phyloP scores from a whole-genome alignment of 805 yeast species.

The Candida orba region DNA sequence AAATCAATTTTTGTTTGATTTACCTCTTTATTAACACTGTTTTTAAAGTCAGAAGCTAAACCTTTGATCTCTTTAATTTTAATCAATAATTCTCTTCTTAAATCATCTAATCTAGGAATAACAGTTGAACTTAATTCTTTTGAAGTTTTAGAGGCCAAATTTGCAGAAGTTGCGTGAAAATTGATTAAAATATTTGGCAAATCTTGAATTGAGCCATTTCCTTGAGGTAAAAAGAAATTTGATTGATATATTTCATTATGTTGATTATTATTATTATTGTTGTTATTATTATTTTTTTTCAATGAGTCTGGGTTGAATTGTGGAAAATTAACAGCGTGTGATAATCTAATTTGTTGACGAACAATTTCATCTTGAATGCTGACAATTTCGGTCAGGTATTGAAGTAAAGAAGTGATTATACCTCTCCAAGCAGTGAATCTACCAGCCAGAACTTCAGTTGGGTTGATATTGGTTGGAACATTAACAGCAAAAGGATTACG shows the following conservation, averaged over 20 bases:
- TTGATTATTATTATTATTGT: not conserved
- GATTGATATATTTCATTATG: slow-evolving; percentile 8
- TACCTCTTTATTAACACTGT: slow-evolving; percentile 63
- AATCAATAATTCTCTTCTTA: slow-evolving; percentile 67
- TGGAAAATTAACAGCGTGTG: slow-evolving; percentile 60
- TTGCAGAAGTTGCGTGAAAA: slow-evolving; percentile 55
- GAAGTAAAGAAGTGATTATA: slow-evolving; percentile 65
- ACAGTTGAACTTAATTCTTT: slow-evolving; percentile 55
- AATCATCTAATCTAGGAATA: slow-evolving; percentile 59
- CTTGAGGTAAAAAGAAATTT: slow-evolving; percentile 64
- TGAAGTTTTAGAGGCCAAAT: slow-evolving; percentile 48
- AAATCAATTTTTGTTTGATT: slow-evolving; percentile 55
- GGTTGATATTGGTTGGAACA: slow-evolving; percentile 59
- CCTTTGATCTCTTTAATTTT: slow-evolving; percentile 85
- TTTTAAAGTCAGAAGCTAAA: slow-evolving; percentile 78
- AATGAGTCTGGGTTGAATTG: slow-evolving; percentile 16
- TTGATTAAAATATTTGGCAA: slow-evolving; percentile 64
- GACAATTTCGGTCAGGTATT: slow-evolving; percentile 71
- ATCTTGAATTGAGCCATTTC: slow-evolving; percentile 78
- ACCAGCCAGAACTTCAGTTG: slow-evolving; percentile 80
- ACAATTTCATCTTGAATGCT: slow-evolving; percentile 84
- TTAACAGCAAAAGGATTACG: slow-evolving; percentile 41
- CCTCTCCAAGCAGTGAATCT: slow-evolving; percentile 85
- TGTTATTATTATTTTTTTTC: not conserved
- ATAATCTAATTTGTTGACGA: slow-evolving; percentile 72